phyloP scores from a whole-genome alignment of 768 basidiomycete genomes.

The Suillus bovinus region DNA sequence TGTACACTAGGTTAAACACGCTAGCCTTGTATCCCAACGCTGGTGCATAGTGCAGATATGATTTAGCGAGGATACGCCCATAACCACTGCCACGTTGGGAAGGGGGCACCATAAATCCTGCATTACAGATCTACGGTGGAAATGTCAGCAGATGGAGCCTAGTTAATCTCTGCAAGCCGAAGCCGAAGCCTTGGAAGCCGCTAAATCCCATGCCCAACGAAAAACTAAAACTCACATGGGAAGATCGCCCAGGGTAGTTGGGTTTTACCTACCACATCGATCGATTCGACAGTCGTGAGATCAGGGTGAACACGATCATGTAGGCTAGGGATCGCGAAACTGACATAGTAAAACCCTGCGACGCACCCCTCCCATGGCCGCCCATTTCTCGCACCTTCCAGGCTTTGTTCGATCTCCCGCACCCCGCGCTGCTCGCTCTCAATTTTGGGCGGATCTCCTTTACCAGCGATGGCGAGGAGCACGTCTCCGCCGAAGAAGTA shows the following conservation, averaged over 20 bases:
- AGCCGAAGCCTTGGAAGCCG: not conserved
- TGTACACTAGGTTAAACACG: conserved; percentile 91
- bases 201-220: not conserved
- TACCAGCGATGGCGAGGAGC: conserved; percentile 58
- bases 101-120: conserved; percentile 80
- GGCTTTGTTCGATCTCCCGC: conserved; percentile 24
- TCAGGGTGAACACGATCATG: not conserved
- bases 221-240: conserved; percentile 67
- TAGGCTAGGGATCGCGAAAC: conserved; percentile 26
- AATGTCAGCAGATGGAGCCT: not conserved
- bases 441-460: conserved; percentile 14
- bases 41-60: conserved; percentile 82
- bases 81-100: conserved; percentile 62
- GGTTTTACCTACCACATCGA: conserved; percentile 59
- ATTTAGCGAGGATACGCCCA: conserved; percentile 71
- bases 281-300: conserved; percentile 10
- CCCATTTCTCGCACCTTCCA: conserved; percentile 48
- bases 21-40: conserved; percentile 73
- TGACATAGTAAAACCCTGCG: conserved; percentile 78
- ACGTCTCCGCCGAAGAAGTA: conserved; percentile 83
- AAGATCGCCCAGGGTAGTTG: conserved; percentile 88
- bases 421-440: conserved; percentile 19
- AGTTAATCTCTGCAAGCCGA: not conserved
- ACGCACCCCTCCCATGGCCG: conserved; percentile 69
- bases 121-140: conserved; percentile 73